phyloP scores from a whole-genome alignment of 1,284 basidiomycete genomes.

The Polyporus tsugae region DNA sequence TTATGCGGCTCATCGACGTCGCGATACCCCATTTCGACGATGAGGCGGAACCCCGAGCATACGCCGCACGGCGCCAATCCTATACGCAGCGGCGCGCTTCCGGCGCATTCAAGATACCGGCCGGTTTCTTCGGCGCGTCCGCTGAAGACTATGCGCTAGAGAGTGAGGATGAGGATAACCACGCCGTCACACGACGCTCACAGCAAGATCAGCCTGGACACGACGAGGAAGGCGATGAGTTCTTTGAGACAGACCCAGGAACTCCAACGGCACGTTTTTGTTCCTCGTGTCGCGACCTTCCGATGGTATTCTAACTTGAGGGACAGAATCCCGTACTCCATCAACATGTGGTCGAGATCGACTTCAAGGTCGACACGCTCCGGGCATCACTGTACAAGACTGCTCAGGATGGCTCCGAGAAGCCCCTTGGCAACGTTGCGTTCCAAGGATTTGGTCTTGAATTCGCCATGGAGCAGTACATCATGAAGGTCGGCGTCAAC shows the following conservation, averaged over 20 bases:
- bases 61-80: slow-evolving; percentile 27
- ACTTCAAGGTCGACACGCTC: slow-evolving; percentile 91
- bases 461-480: slow-evolving; percentile 82
- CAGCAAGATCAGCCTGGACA: slow-evolving; percentile 33
- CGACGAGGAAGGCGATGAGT: slow-evolving; percentile 60
- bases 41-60: slow-evolving; percentile 36
- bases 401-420: slow-evolving; percentile 67
- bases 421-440: slow-evolving; percentile 80
- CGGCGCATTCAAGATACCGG: slow-evolving; percentile 58
- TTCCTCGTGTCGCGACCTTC: slow-evolving; percentile 10
- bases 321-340: slow-evolving; percentile 64
- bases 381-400: slow-evolving; percentile 85
- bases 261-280: slow-evolving; percentile 58
- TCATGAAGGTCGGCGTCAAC: slow-evolving; percentile 89
- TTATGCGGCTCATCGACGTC: slow-evolving; percentile 95
- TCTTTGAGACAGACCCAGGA: slow-evolving; percentile 81
- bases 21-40: slow-evolving; percentile 86
- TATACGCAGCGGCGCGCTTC: slow-evolving; percentile 23
- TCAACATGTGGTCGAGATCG: slow-evolving; percentile 90
- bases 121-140: slow-evolving; percentile 60
- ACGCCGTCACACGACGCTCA: slow-evolving; percentile 41
- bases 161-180: slow-evolving; percentile 56
- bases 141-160: slow-evolving; percentile 77
- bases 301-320: slow-evolving; percentile 9
- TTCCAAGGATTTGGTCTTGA: slow-evolving; percentile 84